phyloP scores from a whole-genome alignment of 2,329 filamentous ascomycete genomes.

The Aspergillus brasiliensis region DNA sequence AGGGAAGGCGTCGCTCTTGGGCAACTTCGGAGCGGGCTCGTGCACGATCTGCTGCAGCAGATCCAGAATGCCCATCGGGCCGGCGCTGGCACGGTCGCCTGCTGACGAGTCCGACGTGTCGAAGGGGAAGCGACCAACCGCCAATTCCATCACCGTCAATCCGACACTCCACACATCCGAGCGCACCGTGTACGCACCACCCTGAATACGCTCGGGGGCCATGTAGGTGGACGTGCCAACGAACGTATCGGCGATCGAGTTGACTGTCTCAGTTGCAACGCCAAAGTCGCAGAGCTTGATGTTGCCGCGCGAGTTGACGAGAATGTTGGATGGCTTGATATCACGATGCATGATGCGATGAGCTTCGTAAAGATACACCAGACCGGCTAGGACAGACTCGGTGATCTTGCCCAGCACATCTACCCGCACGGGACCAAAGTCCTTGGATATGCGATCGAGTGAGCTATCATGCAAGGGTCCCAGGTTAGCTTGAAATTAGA shows the following conservation, averaged over 20 bases:
- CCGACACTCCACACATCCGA: constrained; percentile 99
- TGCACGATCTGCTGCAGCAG: constrained; percentile 96
- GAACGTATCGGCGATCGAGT: constrained; percentile 97
- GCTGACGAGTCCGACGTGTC: constrained; percentile 78
- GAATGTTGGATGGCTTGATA: constrained; percentile 96
- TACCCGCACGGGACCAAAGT: constrained; percentile 92
- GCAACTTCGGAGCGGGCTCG: constrained; percentile 87
- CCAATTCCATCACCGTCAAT: constrained; percentile 91
- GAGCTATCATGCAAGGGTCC: constrained; percentile 59
- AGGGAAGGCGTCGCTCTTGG: constrained; percentile 97
- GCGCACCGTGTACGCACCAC: constrained; percentile 95
- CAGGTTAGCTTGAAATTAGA: constrained; percentile 15
- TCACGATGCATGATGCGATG: constrained; percentile 99
- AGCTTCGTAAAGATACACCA: constrained; percentile 92
- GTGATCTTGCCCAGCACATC: constrained; percentile 98
- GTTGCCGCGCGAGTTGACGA: constrained; percentile 88
- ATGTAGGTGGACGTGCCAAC: constrained; percentile 99
- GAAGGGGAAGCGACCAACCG: constrained; percentile 96
- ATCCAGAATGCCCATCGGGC: constrained; percentile 91
- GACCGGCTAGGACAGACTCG: constrained; percentile 87
- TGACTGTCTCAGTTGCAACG: constrained; percentile 96
- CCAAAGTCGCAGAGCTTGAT: constrained; percentile 99
- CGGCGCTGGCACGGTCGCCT: constrained; percentile 64
- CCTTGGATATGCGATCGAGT: constrained; percentile 88
- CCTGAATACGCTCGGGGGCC: constrained; percentile 97